phyloP scores from a whole-genome alignment of 805 yeast species.

The Blastobotrys mokoenaii region DNA sequence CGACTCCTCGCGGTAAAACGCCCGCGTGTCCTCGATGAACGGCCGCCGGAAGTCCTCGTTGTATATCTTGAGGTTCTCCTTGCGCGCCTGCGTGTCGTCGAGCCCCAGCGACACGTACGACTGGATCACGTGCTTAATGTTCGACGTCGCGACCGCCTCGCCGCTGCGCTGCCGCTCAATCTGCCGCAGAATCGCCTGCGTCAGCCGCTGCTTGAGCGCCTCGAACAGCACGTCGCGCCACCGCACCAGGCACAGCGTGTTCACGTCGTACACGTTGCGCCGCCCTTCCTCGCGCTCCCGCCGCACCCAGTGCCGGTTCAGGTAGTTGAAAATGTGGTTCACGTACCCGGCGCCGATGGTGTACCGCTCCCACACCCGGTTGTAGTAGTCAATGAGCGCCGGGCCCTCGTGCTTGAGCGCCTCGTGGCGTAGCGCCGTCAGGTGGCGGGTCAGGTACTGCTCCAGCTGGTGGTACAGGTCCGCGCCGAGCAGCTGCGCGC shows the following conservation, averaged over 20 bases:
- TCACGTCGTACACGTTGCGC: conserved; percentile 82
- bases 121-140: conserved; percentile 65
- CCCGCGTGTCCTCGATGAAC: conserved; percentile 51
- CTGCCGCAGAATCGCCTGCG: conserved; percentile 64
- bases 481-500: conserved; percentile 66
- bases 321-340: conserved; percentile 88
- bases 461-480: conserved; percentile 74
- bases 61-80: conserved; percentile 74
- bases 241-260: conserved; percentile 74
- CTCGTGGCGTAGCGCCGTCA: conserved; percentile 20
- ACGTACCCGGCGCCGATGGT: conserved; percentile 86
- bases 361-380: conserved; percentile 79
- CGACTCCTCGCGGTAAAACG: conserved; percentile 63
- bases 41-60: conserved; percentile 67
- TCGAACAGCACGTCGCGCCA: conserved; percentile 84
- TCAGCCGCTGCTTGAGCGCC: conserved; percentile 49
- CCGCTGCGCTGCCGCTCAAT: conserved; percentile 75
- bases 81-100: conserved; percentile 69
- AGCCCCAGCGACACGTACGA: conserved; percentile 87
- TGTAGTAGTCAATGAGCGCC: conserved; percentile 72
- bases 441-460: conserved; percentile 53
- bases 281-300: conserved; percentile 93
- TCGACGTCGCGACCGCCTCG: conserved; percentile 56
- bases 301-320: conserved; percentile 96
- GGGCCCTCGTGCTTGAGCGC: conserved; percentile 45